These are phyloP conservation scores for Intubia oerlemansii DNA, from an alignment of 2,329 filamentous ascomycete genomes.

Conservation along the genomic window DNA sequence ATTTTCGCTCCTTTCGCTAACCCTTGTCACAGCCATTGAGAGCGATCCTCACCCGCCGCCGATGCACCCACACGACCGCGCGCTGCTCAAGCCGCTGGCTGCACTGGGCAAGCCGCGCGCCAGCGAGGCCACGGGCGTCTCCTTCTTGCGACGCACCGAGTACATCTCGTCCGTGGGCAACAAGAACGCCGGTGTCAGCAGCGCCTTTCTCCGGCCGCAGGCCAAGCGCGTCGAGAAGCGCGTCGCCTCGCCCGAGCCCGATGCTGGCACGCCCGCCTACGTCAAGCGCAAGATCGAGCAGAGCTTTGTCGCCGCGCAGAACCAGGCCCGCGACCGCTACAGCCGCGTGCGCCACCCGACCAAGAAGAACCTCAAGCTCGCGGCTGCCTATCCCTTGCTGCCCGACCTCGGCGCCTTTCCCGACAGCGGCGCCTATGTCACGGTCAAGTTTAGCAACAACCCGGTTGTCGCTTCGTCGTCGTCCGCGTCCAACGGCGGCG, in stretches of 20 bases:
- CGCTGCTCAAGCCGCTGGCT: slow-evolving; percentile 63
- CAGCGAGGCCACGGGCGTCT: slow-evolving; percentile 50
- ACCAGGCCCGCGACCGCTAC: slow-evolving; percentile 33
- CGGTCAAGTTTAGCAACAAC: slow-evolving; percentile 46
- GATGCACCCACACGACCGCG: slow-evolving; percentile 65
- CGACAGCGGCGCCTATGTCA: slow-evolving; percentile 46
- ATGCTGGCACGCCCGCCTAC: slow-evolving; percentile 39
- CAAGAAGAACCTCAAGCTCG: slow-evolving; percentile 34
- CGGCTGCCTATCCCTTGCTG: slow-evolving; percentile 38
- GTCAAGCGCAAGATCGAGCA: slow-evolving; percentile 48
- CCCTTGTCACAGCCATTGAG: slow-evolving; percentile 78
- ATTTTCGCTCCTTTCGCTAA: too few species aligned
- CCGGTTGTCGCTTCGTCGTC: slow-evolving; percentile 25
- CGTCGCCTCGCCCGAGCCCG: slow-evolving; percentile 11
- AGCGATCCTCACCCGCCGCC: slow-evolving; percentile 48
- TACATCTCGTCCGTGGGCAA: slow-evolving; percentile 54
- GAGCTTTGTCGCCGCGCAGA: slow-evolving; percentile 32
- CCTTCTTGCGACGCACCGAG: slow-evolving; percentile 87
- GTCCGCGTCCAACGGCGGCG: too few species aligned
- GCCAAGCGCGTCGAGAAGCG: slow-evolving; percentile 22
- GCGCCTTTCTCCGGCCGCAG: slow-evolving; percentile 2
- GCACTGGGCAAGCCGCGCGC: slow-evolving; percentile 68
- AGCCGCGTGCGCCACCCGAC: slow-evolving; percentile 33
- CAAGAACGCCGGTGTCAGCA: slow-evolving; percentile 16
- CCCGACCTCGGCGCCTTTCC: slow-evolving; percentile 49